A percentile compares a stretch with the other conserved stretches of the same genome.
Evolutionary conservation across 371 early-diverging fungal species (phyloP).

Genomic region (Synchytrium microbalum): DNA sequence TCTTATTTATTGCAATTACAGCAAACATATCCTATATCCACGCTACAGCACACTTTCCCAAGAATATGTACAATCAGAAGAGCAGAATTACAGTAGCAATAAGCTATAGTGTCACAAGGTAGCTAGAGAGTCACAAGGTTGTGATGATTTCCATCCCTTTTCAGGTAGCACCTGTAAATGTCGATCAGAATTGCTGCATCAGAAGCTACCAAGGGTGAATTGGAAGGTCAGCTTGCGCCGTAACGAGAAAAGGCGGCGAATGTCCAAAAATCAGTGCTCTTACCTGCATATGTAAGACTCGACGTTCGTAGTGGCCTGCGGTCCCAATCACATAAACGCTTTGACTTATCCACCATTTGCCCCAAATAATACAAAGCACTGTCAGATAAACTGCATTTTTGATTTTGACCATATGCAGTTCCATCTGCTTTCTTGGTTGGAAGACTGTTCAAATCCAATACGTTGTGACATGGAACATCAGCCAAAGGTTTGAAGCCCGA

Average conservation of each 20-base stretch:
- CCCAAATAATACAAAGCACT: neutral
- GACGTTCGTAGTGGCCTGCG: neutral
- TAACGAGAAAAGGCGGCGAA: neutral
- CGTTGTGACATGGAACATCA: neutral
- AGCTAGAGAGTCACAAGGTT: neutral
- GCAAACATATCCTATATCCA: no score
- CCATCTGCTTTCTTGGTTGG: neutral
- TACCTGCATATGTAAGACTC: conserved; percentile 1
- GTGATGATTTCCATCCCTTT: neutral
- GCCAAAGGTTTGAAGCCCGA: neutral
- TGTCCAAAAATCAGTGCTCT: neutral
- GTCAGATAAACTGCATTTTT: neutral
- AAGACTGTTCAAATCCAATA: neutral
- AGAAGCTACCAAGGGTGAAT: conserved; percentile 2
- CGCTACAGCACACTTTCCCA: no score
- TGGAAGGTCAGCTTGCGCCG: neutral
- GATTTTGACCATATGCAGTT: neutral
- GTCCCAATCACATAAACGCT: neutral
- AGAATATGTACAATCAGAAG: no score
- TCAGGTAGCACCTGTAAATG: neutral
- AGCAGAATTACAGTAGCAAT: no score
- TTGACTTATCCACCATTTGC: neutral
- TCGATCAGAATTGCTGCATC: neutral
- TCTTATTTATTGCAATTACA: no score
- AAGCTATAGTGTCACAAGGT: no score